phyloP scores from a whole-genome alignment of 2,329 filamentous ascomycete species.

The Venturia carpophila region DNA sequence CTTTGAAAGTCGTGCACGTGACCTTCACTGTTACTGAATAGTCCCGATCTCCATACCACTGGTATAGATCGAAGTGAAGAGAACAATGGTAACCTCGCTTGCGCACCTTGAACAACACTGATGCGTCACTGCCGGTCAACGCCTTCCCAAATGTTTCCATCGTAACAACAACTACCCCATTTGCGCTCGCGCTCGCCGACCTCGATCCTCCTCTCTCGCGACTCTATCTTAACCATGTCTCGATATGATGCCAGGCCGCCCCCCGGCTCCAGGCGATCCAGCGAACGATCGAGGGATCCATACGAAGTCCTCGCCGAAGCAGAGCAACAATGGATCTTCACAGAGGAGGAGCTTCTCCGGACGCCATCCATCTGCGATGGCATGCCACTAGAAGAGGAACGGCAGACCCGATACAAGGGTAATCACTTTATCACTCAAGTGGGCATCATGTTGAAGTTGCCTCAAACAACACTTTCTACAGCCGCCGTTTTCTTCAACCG shows the following conservation, averaged over 20 bases:
- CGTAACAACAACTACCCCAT: neutral
- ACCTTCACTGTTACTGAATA: neutral
- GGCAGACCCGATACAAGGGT: slow-evolving; percentile 75
- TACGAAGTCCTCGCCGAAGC: slow-evolving; percentile 44
- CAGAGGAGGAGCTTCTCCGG: slow-evolving; percentile 69
- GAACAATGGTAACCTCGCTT: neutral
- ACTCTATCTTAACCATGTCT: neutral
- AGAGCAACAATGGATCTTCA: slow-evolving; percentile 81
- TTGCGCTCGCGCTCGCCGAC: slow-evolving; percentile 1
- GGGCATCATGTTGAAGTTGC: slow-evolving; percentile 83
- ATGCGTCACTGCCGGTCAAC: neutral
- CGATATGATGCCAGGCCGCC: slow-evolving; percentile 3
- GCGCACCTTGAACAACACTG: neutral
- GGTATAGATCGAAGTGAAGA: neutral
- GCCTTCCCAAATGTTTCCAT: neutral
- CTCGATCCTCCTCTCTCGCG: neutral
- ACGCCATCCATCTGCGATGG: slow-evolving; percentile 82
- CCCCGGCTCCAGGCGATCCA: neutral
- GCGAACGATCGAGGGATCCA: slow-evolving; percentile 21
- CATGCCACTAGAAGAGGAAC: slow-evolving; percentile 67
- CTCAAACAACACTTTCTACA: slow-evolving; percentile 85
- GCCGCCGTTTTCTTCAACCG: slow-evolving; percentile 92
- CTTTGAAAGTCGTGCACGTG: neutral
- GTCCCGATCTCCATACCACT: neutral
- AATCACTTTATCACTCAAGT: slow-evolving; percentile 96